phyloP scores from a whole-genome alignment of 2,329 filamentous ascomycete species.

The Penicillium sp. region DNA sequence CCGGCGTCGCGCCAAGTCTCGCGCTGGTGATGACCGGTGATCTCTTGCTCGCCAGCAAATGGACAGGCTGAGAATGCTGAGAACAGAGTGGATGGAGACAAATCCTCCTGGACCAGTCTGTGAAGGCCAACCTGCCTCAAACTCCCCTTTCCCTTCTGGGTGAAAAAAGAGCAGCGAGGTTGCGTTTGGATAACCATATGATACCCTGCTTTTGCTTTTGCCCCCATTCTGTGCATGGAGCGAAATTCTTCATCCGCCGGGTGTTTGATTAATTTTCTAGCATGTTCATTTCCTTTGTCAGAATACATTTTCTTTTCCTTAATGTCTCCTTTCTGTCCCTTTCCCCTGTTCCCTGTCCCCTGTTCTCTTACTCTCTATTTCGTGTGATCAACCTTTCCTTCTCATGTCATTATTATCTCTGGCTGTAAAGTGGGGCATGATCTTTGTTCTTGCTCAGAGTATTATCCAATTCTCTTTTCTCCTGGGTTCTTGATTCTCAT shows the following conservation, averaged over 20 bases:
- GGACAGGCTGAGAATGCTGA: no score
- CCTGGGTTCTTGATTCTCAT: constrained; percentile 5
- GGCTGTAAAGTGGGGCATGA: constrained; percentile 25
- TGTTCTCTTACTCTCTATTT: neutral
- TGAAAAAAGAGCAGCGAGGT: constrained; percentile 32
- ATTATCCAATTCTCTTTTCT: constrained; percentile 8
- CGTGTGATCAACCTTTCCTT: constrained; percentile 22
- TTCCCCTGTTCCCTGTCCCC: no score
- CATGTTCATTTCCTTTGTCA: constrained; percentile 34
- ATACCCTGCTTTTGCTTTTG: constrained; percentile 39
- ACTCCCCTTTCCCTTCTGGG: constrained; percentile 11
- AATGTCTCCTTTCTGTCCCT: no score
- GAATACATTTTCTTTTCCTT: constrained; percentile 26
- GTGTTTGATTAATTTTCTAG: constrained; percentile 37
- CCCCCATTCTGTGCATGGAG: constrained; percentile 35
- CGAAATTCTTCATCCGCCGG: constrained; percentile 31
- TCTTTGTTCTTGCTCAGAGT: constrained; percentile 20
- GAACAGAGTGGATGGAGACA: no score
- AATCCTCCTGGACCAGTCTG: no score
- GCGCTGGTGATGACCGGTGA: constrained; percentile 51
- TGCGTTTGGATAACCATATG: constrained; percentile 41
- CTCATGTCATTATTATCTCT: constrained; percentile 30
- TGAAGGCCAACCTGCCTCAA: constrained; percentile 15
- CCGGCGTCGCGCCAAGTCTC: constrained; percentile 75
- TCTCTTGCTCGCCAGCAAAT: no score